Base-by-base conservation (phyloP, 2,329 filamentous ascomycete species). In the Sarocladiaceae sp. region DNA sequence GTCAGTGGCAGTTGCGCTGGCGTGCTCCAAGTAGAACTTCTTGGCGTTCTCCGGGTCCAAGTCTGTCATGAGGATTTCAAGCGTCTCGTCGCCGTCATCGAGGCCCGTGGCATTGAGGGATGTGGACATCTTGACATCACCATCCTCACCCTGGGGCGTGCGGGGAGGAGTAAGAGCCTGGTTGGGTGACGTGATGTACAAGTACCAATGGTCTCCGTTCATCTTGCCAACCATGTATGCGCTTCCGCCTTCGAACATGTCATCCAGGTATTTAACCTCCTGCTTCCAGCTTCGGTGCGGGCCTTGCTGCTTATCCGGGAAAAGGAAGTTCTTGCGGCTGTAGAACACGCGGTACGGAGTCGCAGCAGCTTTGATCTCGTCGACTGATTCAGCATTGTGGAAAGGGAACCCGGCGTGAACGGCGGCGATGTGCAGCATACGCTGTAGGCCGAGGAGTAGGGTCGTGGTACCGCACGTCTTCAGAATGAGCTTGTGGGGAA, bases 221-320 rank as follows among this genome's bases (percentile, higher is more conserved):
- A 97, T 97, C 70, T 96, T 97, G 59, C 93, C 93, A 53, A 98
- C 94, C 90, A 97, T 95, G 66, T 98, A 98, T 42, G 93, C 93
- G 64, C 91, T 97, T 45, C 93, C 93, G 46, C 87, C 84, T 49
- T 85, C 74, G 62, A 98, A 96, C 65, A 90, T 87, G 61, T 86
- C 84, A 67, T 98, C 93, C 50, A 98, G 76, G 56, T 84, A 95
- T 57, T 83, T 85, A 58, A 97, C 91, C 64, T 98, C 93, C 61
- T 96, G 85, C 55, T 89, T 85, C 93, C 93, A 98, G 80, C 90
- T 97, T 50, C 89, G 85, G 67, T 98, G 93, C 45, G 93, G 93
- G 6, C 90, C 90, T 46, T 80, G 86, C 70, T 98, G 93, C 65
- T 88, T 88, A 60, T 96, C 87, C 2, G 93, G 93, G 63, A 94